These are phyloP conservation scores for Suillus subluteus DNA, from an alignment of 768 basidiomycete genomes.

Conservation along the genomic window DNA sequence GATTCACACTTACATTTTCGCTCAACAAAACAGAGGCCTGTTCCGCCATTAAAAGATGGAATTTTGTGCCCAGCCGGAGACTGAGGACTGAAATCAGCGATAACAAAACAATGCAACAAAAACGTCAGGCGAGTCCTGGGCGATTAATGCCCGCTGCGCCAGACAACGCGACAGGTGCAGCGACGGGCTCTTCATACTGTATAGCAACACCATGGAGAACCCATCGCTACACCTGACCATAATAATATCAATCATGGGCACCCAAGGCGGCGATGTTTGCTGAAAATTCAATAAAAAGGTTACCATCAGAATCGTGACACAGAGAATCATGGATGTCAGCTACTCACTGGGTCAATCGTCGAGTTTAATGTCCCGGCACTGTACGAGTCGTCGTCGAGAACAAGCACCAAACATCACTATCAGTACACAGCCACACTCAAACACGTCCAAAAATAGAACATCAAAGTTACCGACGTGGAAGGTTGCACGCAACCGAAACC, in stretches of 20 bases:
- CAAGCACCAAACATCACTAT: constrained; percentile 5
- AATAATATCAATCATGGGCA: background rate
- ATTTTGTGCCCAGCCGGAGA: constrained; percentile 43
- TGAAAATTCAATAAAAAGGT: background rate
- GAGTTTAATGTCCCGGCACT: background rate
- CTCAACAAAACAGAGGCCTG: constrained; percentile 32
- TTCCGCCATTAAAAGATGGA: constrained; percentile 50
- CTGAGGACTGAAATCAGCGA: background rate
- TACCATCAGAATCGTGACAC: background rate
- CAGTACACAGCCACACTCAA: constrained; percentile 22
- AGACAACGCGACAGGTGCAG: background rate
- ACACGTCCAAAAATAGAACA: constrained; percentile 20
- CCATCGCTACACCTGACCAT: background rate
- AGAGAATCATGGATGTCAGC: background rate
- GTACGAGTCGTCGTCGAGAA: background rate
- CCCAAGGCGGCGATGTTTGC: background rate
- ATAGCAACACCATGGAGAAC: background rate
- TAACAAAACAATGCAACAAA: background rate
- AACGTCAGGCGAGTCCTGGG: background rate
- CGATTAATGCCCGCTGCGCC: background rate
- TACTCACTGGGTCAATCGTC: background rate
- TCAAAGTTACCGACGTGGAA: constrained; percentile 26
- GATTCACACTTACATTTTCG: background rate
- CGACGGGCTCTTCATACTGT: background rate
- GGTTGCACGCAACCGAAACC: constrained; percentile 5